These are phyloP conservation scores for Phascolomyces articulosus DNA, from an alignment of 371 early-diverging fungal species.

Conservation along the genomic window DNA sequence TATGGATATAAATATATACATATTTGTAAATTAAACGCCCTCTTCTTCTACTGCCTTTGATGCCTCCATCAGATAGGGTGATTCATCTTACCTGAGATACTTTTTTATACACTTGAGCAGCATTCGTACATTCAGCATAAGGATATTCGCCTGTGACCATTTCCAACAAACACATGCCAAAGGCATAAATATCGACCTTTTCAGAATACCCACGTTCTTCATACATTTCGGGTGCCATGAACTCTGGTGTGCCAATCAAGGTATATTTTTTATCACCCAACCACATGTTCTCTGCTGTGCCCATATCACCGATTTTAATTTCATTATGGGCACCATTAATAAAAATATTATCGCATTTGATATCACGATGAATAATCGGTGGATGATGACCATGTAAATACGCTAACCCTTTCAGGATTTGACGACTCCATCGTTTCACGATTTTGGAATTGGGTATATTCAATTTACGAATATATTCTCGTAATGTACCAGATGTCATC, in stretches of 20 bases:
- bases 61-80: too few species aligned
- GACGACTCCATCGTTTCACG: constrained; percentile 79
- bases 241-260: constrained; percentile 84
- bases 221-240: constrained; percentile 93
- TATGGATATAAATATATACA: neutral
- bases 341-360: constrained; percentile 88
- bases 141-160: constrained; percentile 91
- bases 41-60: neutral
- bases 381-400: constrained; percentile 83
- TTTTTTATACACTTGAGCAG: constrained; percentile 85
- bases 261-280: constrained; percentile 57
- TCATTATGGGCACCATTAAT: constrained; percentile 89
- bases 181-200: constrained; percentile 94
- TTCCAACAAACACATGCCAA: constrained; percentile 92
- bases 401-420: constrained; percentile 79
- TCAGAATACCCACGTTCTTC: constrained; percentile 87
- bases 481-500: constrained; percentile 90
- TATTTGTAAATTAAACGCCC: neutral
- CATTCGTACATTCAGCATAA: constrained; percentile 86
- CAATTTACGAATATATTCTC: constrained; percentile 77
- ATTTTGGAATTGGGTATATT: constrained; percentile 76
- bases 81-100: constrained; percentile 65
- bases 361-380: constrained; percentile 89
- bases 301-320: constrained; percentile 93
- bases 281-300: constrained; percentile 54